Evolutionary conservation across 2,329 filamentous ascomycete species (phyloP).

Genomic region (Metarhizium sp.): DNA sequence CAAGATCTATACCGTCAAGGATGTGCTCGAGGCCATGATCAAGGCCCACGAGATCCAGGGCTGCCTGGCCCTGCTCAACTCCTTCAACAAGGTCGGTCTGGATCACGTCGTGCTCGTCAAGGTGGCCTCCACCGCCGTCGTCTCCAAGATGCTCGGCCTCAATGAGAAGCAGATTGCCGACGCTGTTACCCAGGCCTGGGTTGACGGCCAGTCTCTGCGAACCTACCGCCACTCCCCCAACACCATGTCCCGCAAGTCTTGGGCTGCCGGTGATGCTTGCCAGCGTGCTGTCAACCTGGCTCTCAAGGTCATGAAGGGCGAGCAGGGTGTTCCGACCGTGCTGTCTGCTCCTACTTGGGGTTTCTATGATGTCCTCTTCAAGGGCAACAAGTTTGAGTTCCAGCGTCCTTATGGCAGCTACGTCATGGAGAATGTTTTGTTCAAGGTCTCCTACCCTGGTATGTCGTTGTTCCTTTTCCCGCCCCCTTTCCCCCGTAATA

Average conservation of each 20-base stretch:
- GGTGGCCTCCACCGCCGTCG: slow-evolving; percentile 88
- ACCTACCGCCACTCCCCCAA: slow-evolving; percentile 97
- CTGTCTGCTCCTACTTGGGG: slow-evolving; percentile 91
- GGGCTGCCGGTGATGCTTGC: slow-evolving; percentile 97
- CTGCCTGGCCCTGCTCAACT: slow-evolving; percentile 93
- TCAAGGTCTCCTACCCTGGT: slow-evolving; percentile 99
- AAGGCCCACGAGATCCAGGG: slow-evolving; percentile 99
- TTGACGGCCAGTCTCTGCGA: slow-evolving; percentile 89
- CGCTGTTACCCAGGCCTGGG: slow-evolving; percentile 94
- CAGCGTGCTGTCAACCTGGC: slow-evolving; percentile 88
- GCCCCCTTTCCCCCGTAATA: not conserved
- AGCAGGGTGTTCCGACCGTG: slow-evolving; percentile 84
- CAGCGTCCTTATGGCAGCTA: slow-evolving; percentile 95
- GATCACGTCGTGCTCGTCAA: slow-evolving; percentile 98
- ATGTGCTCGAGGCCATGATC: slow-evolving; percentile 95
- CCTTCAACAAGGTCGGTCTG: slow-evolving; percentile 95
- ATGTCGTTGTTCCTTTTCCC: slow-evolving; percentile 23
- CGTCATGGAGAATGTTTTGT: slow-evolving; percentile 99
- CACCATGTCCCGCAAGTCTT: slow-evolving; percentile 99
- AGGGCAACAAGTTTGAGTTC: slow-evolving; percentile 92
- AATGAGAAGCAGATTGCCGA: slow-evolving; percentile 86
- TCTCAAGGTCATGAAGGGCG: slow-evolving; percentile 84
- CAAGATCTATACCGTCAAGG: slow-evolving; percentile 79
- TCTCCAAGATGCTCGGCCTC: slow-evolving; percentile 90
- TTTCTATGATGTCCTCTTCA: slow-evolving; percentile 97